These are phyloP conservation scores for Parascedosporium putredinis DNA, from an alignment of 2,329 filamentous ascomycete genomes.

Conservation along the genomic window DNA sequence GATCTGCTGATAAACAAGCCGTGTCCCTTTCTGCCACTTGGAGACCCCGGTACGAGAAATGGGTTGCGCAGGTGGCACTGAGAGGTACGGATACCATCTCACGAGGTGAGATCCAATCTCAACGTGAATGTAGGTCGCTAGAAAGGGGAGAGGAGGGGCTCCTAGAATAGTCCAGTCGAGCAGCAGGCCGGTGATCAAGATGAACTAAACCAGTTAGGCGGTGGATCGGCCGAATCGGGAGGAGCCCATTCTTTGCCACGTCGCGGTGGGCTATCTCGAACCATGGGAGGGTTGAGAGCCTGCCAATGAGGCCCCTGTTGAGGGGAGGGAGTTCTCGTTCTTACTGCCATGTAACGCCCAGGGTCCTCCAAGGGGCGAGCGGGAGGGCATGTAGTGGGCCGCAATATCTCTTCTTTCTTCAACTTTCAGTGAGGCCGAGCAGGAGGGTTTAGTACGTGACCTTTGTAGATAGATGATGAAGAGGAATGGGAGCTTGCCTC, in stretches of 20 bases:
- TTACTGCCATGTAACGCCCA: conserved; percentile 6
- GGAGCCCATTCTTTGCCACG: neutral
- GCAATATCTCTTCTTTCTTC: too few species aligned
- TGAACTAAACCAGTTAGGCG: neutral
- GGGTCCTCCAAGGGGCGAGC: conserved; percentile 4
- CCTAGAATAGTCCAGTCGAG: neutral
- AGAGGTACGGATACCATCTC: neutral
- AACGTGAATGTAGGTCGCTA: neutral
- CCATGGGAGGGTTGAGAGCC: neutral
- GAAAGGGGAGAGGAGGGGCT: neutral
- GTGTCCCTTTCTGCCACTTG: neutral
- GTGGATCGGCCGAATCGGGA: neutral
- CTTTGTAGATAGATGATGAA: too few species aligned
- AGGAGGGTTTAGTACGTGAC: too few species aligned
- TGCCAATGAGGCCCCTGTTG: neutral
- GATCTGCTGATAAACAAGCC: neutral
- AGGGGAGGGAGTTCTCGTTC: neutral
- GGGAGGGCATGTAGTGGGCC: too few species aligned
- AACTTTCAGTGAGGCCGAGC: too few species aligned
- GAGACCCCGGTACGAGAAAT: neutral
- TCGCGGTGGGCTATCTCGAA: neutral
- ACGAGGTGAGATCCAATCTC: neutral
- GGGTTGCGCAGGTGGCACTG: neutral
- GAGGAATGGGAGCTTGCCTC: too few species aligned
- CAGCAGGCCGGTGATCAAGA: neutral